A percentile compares a stretch with the other conserved stretches of the same genome.
Evolutionary conservation across 2,329 filamentous ascomycete genomes (phyloP).

Genomic region (Cercospora sp.): DNA sequence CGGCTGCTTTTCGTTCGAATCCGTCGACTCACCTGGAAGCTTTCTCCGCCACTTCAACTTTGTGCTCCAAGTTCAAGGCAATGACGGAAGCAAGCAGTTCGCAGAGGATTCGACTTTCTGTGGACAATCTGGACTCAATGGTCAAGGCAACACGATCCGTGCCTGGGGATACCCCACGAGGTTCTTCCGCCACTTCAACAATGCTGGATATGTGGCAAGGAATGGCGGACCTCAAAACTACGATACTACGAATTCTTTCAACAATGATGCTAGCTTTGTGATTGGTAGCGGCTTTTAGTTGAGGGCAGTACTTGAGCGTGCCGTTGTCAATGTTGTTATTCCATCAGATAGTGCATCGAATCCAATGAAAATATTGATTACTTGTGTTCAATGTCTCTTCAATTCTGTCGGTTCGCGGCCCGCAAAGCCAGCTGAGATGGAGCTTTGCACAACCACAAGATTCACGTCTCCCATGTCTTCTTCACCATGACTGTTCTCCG

Average conservation of each 20-base stretch:
- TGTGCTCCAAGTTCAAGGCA: constrained; percentile 50
- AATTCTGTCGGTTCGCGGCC: background rate
- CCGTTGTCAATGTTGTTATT: background rate
- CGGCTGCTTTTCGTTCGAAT: constrained; percentile 63
- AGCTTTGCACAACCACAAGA: background rate
- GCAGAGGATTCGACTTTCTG: constrained; percentile 65
- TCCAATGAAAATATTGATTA: background rate
- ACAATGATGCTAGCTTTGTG: constrained; percentile 56
- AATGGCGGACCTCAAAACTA: constrained; percentile 59
- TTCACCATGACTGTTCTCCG: constrained; percentile 51
- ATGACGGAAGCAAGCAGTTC: constrained; percentile 59
- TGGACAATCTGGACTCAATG: constrained; percentile 53
- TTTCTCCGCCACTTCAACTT: constrained; percentile 61
- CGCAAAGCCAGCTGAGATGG: background rate
- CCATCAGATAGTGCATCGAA: background rate
- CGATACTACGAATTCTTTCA: constrained; percentile 52
- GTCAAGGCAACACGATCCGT: constrained; percentile 54
- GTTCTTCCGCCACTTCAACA: constrained; percentile 57
- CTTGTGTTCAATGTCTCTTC: background rate
- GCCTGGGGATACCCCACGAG: constrained; percentile 63
- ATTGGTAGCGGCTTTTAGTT: constrained; percentile 46
- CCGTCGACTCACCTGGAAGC: constrained; percentile 57
- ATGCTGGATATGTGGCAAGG: constrained; percentile 51
- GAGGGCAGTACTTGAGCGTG: background rate
- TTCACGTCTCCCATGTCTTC: background rate